These are phyloP conservation scores for Venturia effusa DNA, from an alignment of 2,329 filamentous ascomycete species.

Conservation along the genomic window DNA sequence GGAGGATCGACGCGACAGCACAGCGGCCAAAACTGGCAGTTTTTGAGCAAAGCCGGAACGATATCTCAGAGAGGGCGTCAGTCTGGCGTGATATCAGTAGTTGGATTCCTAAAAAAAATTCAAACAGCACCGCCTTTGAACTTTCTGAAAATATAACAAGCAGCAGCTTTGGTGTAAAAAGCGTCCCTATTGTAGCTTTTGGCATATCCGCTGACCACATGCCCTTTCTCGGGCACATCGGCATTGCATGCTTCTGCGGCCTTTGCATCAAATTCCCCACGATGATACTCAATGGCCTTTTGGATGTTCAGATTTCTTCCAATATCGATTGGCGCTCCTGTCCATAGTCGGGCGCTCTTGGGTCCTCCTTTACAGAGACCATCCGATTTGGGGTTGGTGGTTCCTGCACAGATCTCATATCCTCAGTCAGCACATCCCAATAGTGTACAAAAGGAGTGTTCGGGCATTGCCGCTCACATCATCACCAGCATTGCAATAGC, in stretches of 20 bases:
- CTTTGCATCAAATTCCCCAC: neutral
- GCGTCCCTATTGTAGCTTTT: conserved; percentile 8
- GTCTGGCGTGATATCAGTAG: too few relatives aligned
- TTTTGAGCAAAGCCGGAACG: too few relatives aligned
- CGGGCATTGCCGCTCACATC: neutral
- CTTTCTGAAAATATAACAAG: conserved; percentile 8
- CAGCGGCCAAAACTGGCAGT: too few relatives aligned
- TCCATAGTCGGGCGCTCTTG: neutral
- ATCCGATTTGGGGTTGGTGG: neutral
- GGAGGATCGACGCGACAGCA: too few relatives aligned
- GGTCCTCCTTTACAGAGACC: neutral
- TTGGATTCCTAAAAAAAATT: neutral
- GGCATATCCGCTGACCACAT: neutral
- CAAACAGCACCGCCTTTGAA: neutral
- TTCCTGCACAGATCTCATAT: neutral
- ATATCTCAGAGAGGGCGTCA: too few relatives aligned
- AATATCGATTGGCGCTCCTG: neutral
- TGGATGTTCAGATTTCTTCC: neutral
- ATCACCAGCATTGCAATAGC: conserved; percentile 10
- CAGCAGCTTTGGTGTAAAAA: conserved; percentile 8
- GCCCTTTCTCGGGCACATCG: conserved; percentile 8
- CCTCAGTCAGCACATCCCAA: neutral
- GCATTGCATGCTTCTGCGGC: conserved; percentile 2
- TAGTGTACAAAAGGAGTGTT: neutral
- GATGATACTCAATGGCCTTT: neutral